Evolutionary conservation across 768 basidiomycete species (phyloP).

Genomic region (Lentinula guzmanii): DNA sequence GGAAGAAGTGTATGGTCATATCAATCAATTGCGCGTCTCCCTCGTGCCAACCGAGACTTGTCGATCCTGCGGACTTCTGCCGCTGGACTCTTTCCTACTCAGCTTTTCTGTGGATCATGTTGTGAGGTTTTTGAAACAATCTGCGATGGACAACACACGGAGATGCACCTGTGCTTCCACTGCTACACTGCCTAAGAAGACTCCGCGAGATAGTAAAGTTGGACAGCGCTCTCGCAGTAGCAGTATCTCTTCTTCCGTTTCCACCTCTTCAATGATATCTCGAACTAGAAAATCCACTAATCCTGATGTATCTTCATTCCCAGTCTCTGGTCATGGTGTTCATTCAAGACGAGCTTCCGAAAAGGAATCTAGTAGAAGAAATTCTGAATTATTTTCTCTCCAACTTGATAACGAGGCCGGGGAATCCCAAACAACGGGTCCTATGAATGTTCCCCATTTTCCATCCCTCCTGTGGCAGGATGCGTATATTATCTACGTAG

Average conservation of each 20-base stretch:
- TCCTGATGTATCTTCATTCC: conserved; percentile 55
- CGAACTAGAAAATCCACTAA: conserved; percentile 45
- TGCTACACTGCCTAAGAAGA: conserved; percentile 32
- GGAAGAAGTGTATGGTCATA: conserved; percentile 50
- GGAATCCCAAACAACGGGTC: conserved; percentile 20
- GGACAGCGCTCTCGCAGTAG: conserved; percentile 64
- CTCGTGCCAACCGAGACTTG: conserved; percentile 54
- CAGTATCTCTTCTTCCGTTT: conserved; percentile 32
- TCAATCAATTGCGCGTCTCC: conserved; percentile 58
- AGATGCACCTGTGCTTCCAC: conserved; percentile 59
- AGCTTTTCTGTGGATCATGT: conserved; percentile 60
- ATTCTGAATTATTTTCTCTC: conserved; percentile 39
- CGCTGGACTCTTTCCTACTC: conserved; percentile 58
- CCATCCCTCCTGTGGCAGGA: conserved; percentile 49
- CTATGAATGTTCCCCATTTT: conserved; percentile 16
- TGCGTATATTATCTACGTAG: conserved; percentile 46
- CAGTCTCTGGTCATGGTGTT: conserved; percentile 75
- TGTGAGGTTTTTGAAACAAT: conserved; percentile 62
- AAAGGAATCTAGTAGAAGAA: conserved; percentile 50
- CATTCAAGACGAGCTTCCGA: conserved; percentile 71
- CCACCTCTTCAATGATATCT: conserved; percentile 39
- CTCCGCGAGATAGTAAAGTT: conserved; percentile 36
- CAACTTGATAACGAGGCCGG: conserved; percentile 39
- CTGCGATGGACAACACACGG: conserved; percentile 48
- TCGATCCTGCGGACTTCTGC: conserved; percentile 62